A percentile compares a stretch with the other conserved stretches of the same genome.
These are phyloP conservation scores for Penicillium sp. DNA, from an alignment of 2,329 filamentous ascomycete genomes.

Conservation along the genomic window DNA sequence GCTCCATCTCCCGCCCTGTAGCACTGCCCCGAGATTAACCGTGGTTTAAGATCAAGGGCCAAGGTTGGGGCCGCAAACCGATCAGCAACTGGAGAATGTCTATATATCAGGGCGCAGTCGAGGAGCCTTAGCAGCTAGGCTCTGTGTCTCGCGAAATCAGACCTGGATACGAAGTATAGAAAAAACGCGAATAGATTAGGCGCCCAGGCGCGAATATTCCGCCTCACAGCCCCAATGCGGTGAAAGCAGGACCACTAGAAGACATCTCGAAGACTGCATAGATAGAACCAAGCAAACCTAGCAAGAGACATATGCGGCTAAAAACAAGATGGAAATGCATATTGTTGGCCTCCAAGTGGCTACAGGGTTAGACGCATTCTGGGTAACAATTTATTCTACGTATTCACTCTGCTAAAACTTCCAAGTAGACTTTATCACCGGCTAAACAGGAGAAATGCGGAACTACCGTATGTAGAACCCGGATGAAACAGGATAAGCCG, in stretches of 20 bases:
- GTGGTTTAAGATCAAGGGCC: neutral
- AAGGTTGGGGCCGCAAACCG: neutral
- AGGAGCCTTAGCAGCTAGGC: neutral
- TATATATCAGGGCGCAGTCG: neutral
- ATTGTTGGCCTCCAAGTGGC: no score
- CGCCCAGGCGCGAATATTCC: neutral
- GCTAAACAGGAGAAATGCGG: neutral
- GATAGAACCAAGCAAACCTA: no score
- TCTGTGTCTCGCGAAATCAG: neutral
- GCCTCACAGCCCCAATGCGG: neutral
- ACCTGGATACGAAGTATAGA: no score
- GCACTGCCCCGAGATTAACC: constrained; percentile 1
- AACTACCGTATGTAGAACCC: no score
- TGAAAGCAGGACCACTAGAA: neutral
- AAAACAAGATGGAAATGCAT: no score
- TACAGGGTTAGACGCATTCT: no score
- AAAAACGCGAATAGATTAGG: neutral
- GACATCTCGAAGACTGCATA: constrained; percentile 13
- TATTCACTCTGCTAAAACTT: no score
- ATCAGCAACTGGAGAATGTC: neutral
- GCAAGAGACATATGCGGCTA: no score
- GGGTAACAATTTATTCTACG: no score
- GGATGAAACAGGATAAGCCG: neutral
- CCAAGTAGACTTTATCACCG: no score
- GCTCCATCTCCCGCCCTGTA: neutral